Evolutionary conservation across 495 filamentous ascomycete genomes (phyloP), one percentile per base, ranked within the genome.

Genomic region (Darksidea phi): DNA sequence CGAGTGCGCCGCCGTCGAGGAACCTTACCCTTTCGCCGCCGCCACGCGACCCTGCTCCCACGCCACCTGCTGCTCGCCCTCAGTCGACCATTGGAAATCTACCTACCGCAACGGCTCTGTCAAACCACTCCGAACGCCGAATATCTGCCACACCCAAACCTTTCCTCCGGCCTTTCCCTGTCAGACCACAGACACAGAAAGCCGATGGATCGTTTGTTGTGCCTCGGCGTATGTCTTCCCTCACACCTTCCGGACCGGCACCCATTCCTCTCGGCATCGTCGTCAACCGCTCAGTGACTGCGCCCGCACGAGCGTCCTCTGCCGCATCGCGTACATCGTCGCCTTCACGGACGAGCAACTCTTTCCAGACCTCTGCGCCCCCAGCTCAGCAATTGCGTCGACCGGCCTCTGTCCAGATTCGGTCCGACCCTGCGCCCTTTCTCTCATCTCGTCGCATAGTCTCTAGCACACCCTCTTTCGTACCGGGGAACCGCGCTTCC

Each of bases 401-500:
- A n/a, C 73, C 73, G 1, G 66, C 56, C 13, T 70, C 60, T 55
- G 56, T 75, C 51, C 73, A 73, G 59, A 67, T 73, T 42, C 64
- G 73, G 17, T 61, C 72, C 12, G 67, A 68, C 45, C 64, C 49
- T 15, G 69, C 72, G 4, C 73, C 71, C 4, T 73, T 73, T 55
- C 64, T 73, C 3, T 69, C 66, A 0, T 68, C 66, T 23, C 62
- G 28, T 34, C 54, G 66, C 10, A 48, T 54, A 42, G 55, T 68
- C 17, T 48, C 66, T 21, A 61, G 32, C 50, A 57, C 72, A 12
- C 53, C 67, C 15, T 56, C 48, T 11, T 60, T 54, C 41, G 28
- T 70, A 32, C 55, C 60, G 2, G 54, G 58, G 20, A 59, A 57
- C 8, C 59, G 65, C 12, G 41, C 56, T 11, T 67, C 63, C 13